phyloP scores from a whole-genome alignment of 306 rosid genomes.

The Lotus japonicus region DNA sequence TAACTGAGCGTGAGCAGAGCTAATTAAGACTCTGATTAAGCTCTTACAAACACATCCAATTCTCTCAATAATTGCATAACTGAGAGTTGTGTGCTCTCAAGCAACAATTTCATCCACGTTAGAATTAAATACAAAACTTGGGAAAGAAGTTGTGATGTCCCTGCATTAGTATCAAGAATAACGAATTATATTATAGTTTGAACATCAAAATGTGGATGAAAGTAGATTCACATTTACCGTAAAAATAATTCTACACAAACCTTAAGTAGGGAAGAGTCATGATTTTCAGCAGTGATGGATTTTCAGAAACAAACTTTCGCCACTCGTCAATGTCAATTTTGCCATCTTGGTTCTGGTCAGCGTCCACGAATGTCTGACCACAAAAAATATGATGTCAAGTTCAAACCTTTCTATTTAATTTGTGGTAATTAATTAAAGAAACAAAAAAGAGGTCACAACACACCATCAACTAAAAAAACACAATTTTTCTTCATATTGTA shows the following conservation, averaged over 20 bases:
- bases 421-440: neutral
- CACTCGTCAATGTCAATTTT: conserved; percentile 75
- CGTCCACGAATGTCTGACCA: conserved; percentile 81
- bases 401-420: neutral
- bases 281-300: conserved; percentile 81
- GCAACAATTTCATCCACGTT: conserved; percentile 87
- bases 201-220: neutral
- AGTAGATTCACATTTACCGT: neutral
- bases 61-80: conserved; percentile 21
- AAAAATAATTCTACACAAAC: conserved; percentile 25
- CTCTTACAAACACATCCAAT: conserved; percentile 6
- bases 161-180: conserved; percentile 45
- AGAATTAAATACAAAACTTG: conserved; percentile 90
- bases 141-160: conserved; percentile 90
- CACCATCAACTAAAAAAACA: neutral
- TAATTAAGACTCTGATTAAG: neutral
- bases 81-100: conserved; percentile 33
- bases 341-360: conserved; percentile 81
- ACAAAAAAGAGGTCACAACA: neutral
- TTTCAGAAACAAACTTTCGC: conserved; percentile 62
- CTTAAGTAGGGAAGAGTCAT: conserved; percentile 92
- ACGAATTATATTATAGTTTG: neutral
- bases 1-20: conserved; percentile 4
- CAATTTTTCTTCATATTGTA: neutral
- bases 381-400: conserved; percentile 5